A percentile compares a stretch with the other conserved stretches of the same genome.
Conservation (phyloP, 139 green algal species). For the Mychonastes homosphaera region DNA sequence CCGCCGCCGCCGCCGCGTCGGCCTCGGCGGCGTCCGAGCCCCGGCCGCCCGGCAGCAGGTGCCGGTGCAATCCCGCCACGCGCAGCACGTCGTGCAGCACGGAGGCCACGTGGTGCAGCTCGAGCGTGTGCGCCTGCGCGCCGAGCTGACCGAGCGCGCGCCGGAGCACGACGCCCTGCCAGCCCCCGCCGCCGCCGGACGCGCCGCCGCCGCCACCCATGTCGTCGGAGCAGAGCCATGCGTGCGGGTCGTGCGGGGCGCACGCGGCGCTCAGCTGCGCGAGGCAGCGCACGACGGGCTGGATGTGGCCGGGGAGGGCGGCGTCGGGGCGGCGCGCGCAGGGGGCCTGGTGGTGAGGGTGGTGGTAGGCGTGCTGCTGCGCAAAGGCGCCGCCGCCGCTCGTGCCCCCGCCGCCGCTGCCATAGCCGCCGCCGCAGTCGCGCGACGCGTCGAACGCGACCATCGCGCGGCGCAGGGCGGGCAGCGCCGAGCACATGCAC, state of each 20-base stretch:
- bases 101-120: slow-evolving; percentile 19
- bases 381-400: no score
- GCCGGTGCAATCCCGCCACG: slow-evolving; percentile 14
- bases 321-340: no score
- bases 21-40: no score
- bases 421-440: no score
- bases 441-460: no score
- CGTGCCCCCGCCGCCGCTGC: slow-evolving; percentile 15
- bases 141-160: slow-evolving; percentile 7
- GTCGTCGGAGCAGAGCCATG: no score
- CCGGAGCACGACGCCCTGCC: slow-evolving; percentile 17
- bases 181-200: no score
- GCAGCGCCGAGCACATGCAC: slow-evolving; percentile 23
- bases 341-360: no score
- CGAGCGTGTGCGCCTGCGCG: slow-evolving; percentile 6
- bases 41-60: no score
- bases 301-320: slow-evolving; percentile 24
- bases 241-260: slow-evolving; percentile 10
- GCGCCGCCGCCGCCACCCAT: no score
- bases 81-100: slow-evolving; percentile 16
- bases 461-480: slow-evolving; percentile 10
- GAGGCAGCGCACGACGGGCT: slow-evolving; percentile 20
- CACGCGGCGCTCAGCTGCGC: slow-evolving; percentile 13
- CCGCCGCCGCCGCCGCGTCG: no score
- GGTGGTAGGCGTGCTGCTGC: no score